phyloP scores from a whole-genome alignment of 179 eudicot genomes.

The Nepenthes alata region DNA sequence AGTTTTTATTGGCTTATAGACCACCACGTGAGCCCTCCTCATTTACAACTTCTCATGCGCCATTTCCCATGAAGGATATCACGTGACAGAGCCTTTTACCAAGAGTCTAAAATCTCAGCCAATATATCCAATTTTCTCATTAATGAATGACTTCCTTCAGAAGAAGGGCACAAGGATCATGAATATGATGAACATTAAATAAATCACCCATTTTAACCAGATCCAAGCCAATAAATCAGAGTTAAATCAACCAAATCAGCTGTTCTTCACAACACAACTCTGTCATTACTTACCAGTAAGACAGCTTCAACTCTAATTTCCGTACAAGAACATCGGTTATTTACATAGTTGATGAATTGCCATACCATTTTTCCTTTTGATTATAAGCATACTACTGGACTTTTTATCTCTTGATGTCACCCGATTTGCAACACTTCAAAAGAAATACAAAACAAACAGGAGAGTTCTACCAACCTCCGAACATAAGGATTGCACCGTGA shows the following conservation, averaged over 20 bases:
- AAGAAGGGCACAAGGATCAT: background rate
- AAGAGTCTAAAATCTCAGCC: slow-evolving; percentile 10
- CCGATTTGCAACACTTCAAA: background rate
- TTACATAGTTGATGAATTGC: slow-evolving; percentile 3
- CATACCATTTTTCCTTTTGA: background rate
- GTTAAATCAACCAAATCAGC: slow-evolving; percentile 3
- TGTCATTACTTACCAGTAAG: slow-evolving; percentile 12
- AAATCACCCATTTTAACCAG: slow-evolving; percentile 5
- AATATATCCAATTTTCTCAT: no score
- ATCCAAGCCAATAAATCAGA: slow-evolving; percentile 6
- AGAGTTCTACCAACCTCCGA: slow-evolving; percentile 12
- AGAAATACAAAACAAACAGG: background rate
- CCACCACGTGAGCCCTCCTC: slow-evolving; percentile 23
- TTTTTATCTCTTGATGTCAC: no score
- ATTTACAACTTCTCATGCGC: slow-evolving; percentile 24
- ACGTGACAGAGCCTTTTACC: slow-evolving; percentile 29
- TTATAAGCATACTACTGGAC: background rate
- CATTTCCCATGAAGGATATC: slow-evolving; percentile 28
- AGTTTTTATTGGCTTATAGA: slow-evolving; percentile 10
- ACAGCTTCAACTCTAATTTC: slow-evolving; percentile 2
- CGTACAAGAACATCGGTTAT: background rate
- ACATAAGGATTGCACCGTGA: slow-evolving; percentile 7
- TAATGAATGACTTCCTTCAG: background rate
- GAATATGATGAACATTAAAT: no score
- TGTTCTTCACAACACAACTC: slow-evolving; percentile 5